Percentiles rank a stretch among this genome's conserved stretches.
These are phyloP conservation scores for Azolla pinnata DNA, from an alignment of 75 land plant species.

Conservation along the genomic window DNA sequence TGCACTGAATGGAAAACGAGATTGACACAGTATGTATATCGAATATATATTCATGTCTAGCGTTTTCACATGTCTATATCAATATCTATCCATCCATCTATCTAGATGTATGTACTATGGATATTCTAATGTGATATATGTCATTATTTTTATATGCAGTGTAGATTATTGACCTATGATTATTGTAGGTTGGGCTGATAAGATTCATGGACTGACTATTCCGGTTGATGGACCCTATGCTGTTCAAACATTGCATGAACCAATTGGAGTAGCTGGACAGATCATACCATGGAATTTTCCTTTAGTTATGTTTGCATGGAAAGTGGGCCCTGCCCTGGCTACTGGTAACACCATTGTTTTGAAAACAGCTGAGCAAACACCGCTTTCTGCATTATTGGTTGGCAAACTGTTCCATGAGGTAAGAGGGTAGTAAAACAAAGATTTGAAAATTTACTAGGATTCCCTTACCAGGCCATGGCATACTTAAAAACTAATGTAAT, in stretches of 20 bases:
- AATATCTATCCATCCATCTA: too few species aligned
- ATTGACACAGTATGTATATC: too few species aligned
- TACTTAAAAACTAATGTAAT: not conserved
- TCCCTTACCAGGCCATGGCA: not conserved
- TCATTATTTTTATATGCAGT: too few species aligned
- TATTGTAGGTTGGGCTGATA: conserved; percentile 53
- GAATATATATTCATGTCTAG: too few species aligned
- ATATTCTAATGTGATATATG: too few species aligned
- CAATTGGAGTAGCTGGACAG: conserved; percentile 50
- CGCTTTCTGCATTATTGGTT: conserved; percentile 34
- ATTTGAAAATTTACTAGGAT: not conserved
- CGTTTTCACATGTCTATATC: too few species aligned
- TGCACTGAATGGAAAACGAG: too few species aligned
- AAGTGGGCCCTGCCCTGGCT: conserved; percentile 53
- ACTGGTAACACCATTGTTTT: conserved; percentile 39
- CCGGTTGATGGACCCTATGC: conserved; percentile 29
- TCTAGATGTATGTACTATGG: too few species aligned
- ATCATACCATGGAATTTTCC: conserved; percentile 60
- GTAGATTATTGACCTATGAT: too few species aligned
- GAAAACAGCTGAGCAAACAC: conserved; percentile 51
- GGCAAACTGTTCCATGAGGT: conserved; percentile 30
- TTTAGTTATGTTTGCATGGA: conserved; percentile 43
- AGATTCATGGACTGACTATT: conserved; percentile 39
- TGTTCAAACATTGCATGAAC: conserved; percentile 42
- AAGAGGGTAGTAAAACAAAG: not conserved